Conservation (phyloP, 345 rosid genomes). For the Populus davidiana region DNA sequence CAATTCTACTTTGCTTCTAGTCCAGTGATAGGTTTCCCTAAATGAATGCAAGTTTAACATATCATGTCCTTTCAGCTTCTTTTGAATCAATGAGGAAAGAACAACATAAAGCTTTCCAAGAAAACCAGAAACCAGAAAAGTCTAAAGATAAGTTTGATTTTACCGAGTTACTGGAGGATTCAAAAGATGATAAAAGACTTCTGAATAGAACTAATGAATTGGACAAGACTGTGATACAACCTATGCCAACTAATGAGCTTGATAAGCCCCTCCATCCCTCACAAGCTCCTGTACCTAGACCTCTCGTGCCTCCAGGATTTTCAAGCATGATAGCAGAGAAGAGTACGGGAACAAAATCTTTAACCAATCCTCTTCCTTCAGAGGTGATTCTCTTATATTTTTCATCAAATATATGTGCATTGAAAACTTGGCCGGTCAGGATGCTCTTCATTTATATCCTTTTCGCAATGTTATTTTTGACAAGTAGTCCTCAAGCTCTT, state of each 20-base stretch:
- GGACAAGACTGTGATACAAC: constrained; percentile 33
- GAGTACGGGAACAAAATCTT: constrained; percentile 48
- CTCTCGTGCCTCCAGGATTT: constrained; percentile 98
- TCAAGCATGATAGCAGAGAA: constrained; percentile 44
- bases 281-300: constrained; percentile 65
- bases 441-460: not conserved
- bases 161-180: constrained; percentile 53
- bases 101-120: constrained; percentile 80
- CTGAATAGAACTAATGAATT: constrained; percentile 37
- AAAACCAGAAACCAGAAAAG: constrained; percentile 65
- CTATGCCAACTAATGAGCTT: constrained; percentile 28
- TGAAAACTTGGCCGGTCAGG: not conserved
- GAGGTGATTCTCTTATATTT: constrained; percentile 39
- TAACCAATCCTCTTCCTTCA: constrained; percentile 31
- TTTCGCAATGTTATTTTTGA: not conserved
- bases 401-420: not conserved
- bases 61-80: constrained; percentile 53
- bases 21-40: not conserved
- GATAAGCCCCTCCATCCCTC: constrained; percentile 40
- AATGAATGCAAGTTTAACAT: constrained; percentile 15
- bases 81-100: constrained; percentile 96
- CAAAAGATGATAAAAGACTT: constrained; percentile 55
- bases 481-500: not conserved
- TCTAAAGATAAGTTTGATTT: constrained; percentile 64
- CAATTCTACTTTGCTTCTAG: constrained; percentile 12